Percentiles rank a stretch among this genome's conserved stretches.
Conservation (phyloP, 768 basidiomycete genomes). For the Clitopilus passeckerianus region DNA sequence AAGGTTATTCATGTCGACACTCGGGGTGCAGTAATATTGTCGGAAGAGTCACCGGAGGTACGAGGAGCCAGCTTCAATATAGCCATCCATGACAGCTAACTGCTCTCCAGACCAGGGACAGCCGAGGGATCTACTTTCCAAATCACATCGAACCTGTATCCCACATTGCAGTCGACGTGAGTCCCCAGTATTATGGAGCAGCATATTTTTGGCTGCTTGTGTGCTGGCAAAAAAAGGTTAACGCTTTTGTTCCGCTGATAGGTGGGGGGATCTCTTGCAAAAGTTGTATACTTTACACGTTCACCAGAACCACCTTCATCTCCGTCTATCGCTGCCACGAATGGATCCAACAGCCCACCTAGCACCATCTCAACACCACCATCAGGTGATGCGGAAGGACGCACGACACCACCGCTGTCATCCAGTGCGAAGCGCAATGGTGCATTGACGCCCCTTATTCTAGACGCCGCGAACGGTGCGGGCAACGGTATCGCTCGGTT, state of each 20-base stretch:
- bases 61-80: constrained; percentile 17
- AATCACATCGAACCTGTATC: constrained; percentile 97
- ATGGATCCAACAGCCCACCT: constrained; percentile 42
- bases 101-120: constrained; percentile 72
- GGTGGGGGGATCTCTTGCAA: constrained; percentile 97
- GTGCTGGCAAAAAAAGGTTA: constrained; percentile 7
- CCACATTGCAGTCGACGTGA: constrained; percentile 94
- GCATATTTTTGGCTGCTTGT: constrained; percentile 1
- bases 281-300: constrained; percentile 97
- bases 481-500: constrained; percentile 30
- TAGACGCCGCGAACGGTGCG: constrained; percentile 43
- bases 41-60: constrained; percentile 93
- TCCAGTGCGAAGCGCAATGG: constrained; percentile 49
- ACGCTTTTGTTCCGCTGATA: constrained; percentile 21
- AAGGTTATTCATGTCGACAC: constrained; percentile 94
- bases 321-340: constrained; percentile 60
- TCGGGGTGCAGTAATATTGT: constrained; percentile 86
- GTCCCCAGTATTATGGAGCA: constrained; percentile 24
- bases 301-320: constrained; percentile 83
- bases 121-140: constrained; percentile 94
- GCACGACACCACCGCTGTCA: constrained; percentile 22
- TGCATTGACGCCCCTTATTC: constrained; percentile 77
- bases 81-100: constrained; percentile 8
- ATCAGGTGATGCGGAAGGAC: constrained; percentile 28
- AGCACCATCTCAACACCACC: constrained; percentile 42